Evolutionary conservation across 2,329 filamentous ascomycete species (phyloP), one percentile per base, ranked within the genome.

Genomic region (Talaromyces atroroseus): DNA sequence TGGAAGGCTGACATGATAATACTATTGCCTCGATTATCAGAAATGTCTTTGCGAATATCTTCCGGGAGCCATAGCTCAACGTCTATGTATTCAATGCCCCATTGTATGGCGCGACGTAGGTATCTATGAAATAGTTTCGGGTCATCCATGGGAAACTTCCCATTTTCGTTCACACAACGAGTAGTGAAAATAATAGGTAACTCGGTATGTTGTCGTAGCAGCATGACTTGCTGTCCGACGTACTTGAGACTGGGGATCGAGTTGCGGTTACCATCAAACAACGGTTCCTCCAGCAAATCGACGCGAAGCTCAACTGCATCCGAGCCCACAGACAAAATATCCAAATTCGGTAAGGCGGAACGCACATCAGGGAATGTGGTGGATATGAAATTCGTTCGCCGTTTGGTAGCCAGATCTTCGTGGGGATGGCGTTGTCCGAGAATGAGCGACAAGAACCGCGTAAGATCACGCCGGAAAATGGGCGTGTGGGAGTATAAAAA

Each of bases 1-100:
- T 95, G 90, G 66, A 92, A 94, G 12, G 90, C 90, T n/a, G 89
- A 92, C 77, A 95, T 91, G 71, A 95, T 90, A 62, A 86, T 87
- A 65, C 87, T 92, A 71, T 85, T 88, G 2, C 89, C 89, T 62
- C 87, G 86, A 54, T 82, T 80, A 62, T 87, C 82, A 53, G 84
- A 87, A 10, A 95, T 73, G 58, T 77, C 80, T 60, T 79, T 79
- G 60, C 90, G 80, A 56, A 95, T 89, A 6, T 82, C 77, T 68
- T 92, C 89, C 1, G 90, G 90, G 38, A 95, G 80, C 88, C 90
- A 94, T 40, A 95, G 75, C 74, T 95, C 90, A 52, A 95, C 89
- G 65, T 95, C 90, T 60, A 95, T 87, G 68, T 95, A 95, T 70
- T 95, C 90, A 58, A 90, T 87, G 1, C 90, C 90, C 89, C 89